Evolutionary conservation across 2,329 filamentous ascomycete genomes (phyloP).

Genomic region (Fusarium sp.): DNA sequence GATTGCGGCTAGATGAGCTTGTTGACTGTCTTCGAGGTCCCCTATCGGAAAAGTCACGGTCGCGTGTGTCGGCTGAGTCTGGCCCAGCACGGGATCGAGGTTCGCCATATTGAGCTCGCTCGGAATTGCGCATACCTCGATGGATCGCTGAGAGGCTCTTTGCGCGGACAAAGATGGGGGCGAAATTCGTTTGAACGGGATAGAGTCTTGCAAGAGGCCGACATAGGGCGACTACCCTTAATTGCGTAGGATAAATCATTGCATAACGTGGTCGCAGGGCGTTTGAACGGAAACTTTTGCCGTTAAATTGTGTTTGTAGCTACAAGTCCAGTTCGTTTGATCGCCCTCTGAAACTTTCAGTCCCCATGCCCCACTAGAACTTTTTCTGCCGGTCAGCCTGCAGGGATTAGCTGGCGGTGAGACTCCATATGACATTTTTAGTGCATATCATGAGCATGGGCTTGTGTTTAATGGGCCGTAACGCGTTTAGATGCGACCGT

Average conservation of each 20-base stretch:
- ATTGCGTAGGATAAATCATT: slow-evolving; percentile 50
- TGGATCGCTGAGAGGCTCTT: slow-evolving; percentile 76
- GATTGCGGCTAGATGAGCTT: slow-evolving; percentile 7
- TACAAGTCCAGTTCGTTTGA: slow-evolving; percentile 13
- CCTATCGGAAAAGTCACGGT: slow-evolving; percentile 7
- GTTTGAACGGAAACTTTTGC: slow-evolving; percentile 11
- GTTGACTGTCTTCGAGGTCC: slow-evolving; percentile 6
- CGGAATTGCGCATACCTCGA: slow-evolving; percentile 71
- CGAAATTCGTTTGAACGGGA: slow-evolving; percentile 15
- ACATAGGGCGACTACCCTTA: slow-evolving; percentile 44
- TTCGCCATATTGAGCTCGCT: slow-evolving; percentile 53
- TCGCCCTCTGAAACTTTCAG: slow-evolving; percentile 29
- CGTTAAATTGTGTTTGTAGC: slow-evolving; percentile 8
- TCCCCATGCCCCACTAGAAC: slow-evolving; percentile 24
- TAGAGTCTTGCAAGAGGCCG: slow-evolving; percentile 33
- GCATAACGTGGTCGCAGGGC: slow-evolving; percentile 38
- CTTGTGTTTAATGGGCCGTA: slow-evolving; percentile 36
- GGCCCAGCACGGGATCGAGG: slow-evolving; percentile 24
- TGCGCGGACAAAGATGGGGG: slow-evolving; percentile 45
- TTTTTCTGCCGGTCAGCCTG: slow-evolving; percentile 50
- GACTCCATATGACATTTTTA: slow-evolving; percentile 1
- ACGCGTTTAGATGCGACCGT: slow-evolving; percentile 42
- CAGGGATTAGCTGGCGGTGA: slow-evolving; percentile 45
- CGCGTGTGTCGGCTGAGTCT: slow-evolving; percentile 6
- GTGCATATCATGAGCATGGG: slow-evolving; percentile 14